phyloP scores from a whole-genome alignment of 1,284 basidiomycete genomes.

The Violaceomyces palustris region DNA sequence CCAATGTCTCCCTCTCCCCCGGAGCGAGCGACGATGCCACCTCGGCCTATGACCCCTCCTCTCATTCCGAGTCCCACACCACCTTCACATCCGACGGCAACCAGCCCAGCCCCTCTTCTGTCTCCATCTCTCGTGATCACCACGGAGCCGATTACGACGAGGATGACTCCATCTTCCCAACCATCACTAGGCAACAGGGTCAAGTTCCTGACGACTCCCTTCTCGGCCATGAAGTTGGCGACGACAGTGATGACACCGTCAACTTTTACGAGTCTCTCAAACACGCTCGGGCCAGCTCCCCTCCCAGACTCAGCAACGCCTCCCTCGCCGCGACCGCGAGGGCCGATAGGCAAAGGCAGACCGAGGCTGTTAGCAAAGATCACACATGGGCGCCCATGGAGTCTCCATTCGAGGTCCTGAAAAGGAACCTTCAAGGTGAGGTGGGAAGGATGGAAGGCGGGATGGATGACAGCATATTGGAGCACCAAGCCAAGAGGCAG shows the following conservation, averaged over 20 bases:
- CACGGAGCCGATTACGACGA: slow-evolving; percentile 4
- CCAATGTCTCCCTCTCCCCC: slow-evolving; percentile 67
- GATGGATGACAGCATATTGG: slow-evolving; percentile 8
- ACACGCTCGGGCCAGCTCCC: slow-evolving; percentile 65
- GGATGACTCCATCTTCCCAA: slow-evolving; percentile 4
- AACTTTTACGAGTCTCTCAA: background rate
- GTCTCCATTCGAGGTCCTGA: slow-evolving; percentile 67
- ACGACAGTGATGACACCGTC: background rate
- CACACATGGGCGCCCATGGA: too few relatives aligned
- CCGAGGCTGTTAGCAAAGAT: too few relatives aligned
- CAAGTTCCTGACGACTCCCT: background rate
- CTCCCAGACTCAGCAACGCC: slow-evolving; percentile 46
- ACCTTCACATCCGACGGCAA: slow-evolving; percentile 16
- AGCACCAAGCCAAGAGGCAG: slow-evolving; percentile 3
- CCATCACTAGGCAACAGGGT: too few relatives aligned
- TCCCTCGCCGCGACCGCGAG: slow-evolving; percentile 62
- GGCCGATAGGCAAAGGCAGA: slow-evolving; percentile 21
- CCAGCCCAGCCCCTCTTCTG: slow-evolving; percentile 12
- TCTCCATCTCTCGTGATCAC: slow-evolving; percentile 8
- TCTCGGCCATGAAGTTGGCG: background rate
- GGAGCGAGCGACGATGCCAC: slow-evolving; percentile 7
- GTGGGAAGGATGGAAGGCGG: slow-evolving; percentile 7
- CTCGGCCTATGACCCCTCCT: background rate
- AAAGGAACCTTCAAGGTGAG: slow-evolving; percentile 17
- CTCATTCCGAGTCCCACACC: slow-evolving; percentile 13